Conservation (phyloP, 345 rosid species). For the Heritiera fomes region DNA sequence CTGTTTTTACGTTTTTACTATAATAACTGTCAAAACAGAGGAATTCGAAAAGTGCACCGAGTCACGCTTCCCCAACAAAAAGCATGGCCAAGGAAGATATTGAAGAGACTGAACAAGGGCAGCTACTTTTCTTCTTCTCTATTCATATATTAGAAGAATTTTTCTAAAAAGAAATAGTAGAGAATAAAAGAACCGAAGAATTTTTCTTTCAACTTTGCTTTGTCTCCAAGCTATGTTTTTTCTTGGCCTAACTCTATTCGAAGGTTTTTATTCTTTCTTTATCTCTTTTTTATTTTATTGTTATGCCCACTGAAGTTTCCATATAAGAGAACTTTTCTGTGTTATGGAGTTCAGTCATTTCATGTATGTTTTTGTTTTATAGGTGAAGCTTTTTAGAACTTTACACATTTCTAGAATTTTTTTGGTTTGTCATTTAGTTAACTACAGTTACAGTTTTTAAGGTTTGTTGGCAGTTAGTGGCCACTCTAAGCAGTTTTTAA, state of each 20-base stretch:
- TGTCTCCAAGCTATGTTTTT: constrained; percentile 53
- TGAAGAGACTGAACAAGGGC: not conserved
- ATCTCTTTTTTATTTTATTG: not conserved
- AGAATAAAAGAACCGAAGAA: constrained; percentile 8
- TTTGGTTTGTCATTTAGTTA: constrained; percentile 1
- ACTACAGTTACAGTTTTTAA: not conserved
- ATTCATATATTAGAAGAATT: not conserved
- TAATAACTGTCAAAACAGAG: no score
- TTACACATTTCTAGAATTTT: not conserved
- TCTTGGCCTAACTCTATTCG: constrained; percentile 2
- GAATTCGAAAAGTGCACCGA: no score
- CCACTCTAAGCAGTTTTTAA: not conserved
- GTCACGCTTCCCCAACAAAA: no score
- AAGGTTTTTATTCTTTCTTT: constrained; percentile 10
- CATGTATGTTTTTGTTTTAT: not conserved
- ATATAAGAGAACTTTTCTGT: not conserved
- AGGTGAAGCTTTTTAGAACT: constrained; percentile 27
- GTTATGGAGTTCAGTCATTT: not conserved
- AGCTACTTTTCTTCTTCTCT: not conserved
- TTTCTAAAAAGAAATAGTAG: not conserved
- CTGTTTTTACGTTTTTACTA: no score
- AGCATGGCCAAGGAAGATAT: no score
- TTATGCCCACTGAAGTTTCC: not conserved
- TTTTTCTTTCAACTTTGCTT: constrained; percentile 44
- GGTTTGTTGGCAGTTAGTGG: not conserved